Evolutionary conservation across 768 basidiomycete species (phyloP).

Genomic region (Phallus indusiatus): DNA sequence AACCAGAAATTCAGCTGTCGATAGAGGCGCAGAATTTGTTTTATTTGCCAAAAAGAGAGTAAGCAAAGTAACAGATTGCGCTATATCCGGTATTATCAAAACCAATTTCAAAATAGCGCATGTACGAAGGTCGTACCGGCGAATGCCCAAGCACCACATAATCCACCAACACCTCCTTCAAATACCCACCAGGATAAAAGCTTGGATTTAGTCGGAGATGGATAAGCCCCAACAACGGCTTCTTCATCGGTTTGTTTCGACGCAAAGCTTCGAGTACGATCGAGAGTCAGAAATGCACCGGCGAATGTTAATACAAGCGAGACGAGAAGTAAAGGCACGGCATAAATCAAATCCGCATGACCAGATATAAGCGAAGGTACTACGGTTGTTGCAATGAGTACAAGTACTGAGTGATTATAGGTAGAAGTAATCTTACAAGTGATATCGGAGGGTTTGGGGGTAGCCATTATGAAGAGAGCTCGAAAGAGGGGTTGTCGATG

Average conservation of each 20-base stretch:
- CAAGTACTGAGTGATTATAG: not conserved
- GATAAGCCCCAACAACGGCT: constrained; percentile 21
- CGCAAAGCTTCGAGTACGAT: constrained; percentile 56
- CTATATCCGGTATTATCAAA: constrained; percentile 21
- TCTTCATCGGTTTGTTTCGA: constrained; percentile 26
- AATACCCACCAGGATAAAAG: constrained; percentile 29
- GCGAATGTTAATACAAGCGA: constrained; percentile 51
- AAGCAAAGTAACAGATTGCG: constrained; percentile 53
- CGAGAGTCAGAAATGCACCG: constrained; percentile 65
- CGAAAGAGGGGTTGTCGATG: not conserved
- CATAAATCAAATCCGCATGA: constrained; percentile 44
- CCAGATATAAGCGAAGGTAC: constrained; percentile 19
- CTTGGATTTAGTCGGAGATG: constrained; percentile 18
- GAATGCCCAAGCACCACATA: constrained; percentile 47
- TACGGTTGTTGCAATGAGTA: not conserved
- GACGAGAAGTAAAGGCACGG: constrained; percentile 49
- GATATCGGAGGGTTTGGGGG: not conserved
- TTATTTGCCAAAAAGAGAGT: constrained; percentile 45
- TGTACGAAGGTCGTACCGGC: constrained; percentile 35
- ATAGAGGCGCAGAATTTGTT: constrained; percentile 34
- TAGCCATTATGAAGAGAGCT: not conserved
- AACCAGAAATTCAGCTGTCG: constrained; percentile 43
- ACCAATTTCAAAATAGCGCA: not conserved
- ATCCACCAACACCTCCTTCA: constrained; percentile 57
- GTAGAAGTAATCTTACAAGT: not conserved